A percentile compares a stretch with the other conserved stretches of the same genome.
These are phyloP conservation scores for Neonectria hederae DNA, from an alignment of 2,329 filamentous ascomycete species.

Conservation along the genomic window DNA sequence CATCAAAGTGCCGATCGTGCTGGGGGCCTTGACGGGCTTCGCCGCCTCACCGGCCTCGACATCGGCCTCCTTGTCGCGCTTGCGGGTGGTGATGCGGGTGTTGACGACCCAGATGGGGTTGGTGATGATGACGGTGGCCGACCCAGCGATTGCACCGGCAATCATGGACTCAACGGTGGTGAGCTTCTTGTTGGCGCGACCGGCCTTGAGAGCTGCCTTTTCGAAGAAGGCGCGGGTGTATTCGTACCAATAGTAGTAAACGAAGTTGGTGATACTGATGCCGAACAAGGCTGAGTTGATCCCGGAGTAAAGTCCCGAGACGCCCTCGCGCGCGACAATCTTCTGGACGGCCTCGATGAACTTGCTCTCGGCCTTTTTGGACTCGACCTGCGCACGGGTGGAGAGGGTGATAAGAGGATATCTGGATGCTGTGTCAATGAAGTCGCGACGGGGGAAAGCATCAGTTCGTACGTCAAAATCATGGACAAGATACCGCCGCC, in stretches of 20 bases:
- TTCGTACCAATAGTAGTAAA: conserved; percentile 99
- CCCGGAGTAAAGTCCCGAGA: conserved; percentile 89
- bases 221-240: conserved; percentile 92
- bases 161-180: conserved; percentile 95
- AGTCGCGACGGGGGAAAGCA: conserved; percentile 4
- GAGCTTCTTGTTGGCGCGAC: conserved; percentile 80
- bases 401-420: conserved; percentile 98
- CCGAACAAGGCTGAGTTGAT: conserved; percentile 95
- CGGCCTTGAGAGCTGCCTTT: conserved; percentile 75
- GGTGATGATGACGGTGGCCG: conserved; percentile 92
- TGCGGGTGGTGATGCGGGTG: conserved; percentile 94
- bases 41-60: conserved; percentile 51
- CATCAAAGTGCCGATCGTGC: conserved; percentile 83
- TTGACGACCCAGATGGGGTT: conserved; percentile 99
- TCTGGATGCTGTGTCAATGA: conserved; percentile 54
- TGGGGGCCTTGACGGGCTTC: conserved; percentile 63
- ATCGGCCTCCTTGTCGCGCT: conserved; percentile 62
- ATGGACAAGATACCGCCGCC: conserved; percentile 96
- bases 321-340: conserved; percentile 91
- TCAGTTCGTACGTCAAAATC: conserved; percentile 78
- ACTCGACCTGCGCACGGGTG: conserved; percentile 97
- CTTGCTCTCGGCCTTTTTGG: conserved; percentile 86
- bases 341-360: conserved; percentile 84
- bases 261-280: conserved; percentile 98
- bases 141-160: conserved; percentile 91